Percentiles rank a stretch among this genome's conserved stretches.
Conservation (phyloP, 805 yeast species). For the Kuraishia cidri region DNA sequence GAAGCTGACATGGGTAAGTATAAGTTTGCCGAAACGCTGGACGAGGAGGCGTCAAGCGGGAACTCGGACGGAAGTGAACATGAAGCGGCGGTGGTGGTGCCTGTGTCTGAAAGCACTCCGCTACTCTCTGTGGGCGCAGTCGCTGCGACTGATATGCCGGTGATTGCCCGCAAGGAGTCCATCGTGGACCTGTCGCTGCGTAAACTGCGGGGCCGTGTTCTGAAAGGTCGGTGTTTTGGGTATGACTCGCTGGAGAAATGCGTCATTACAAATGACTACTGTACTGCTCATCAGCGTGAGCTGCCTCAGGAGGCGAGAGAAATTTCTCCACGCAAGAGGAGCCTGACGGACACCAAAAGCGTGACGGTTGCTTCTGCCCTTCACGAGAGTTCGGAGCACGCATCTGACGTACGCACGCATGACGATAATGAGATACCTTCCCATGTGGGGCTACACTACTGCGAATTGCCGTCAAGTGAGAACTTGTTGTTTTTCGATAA, state of each 20-base stretch:
- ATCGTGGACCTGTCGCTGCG: constrained; percentile 3
- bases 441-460: constrained; percentile 14
- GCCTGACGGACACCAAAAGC: background rate
- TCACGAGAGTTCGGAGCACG: background rate
- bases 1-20: too few relatives aligned
- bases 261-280: background rate
- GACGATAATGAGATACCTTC: too few relatives aligned
- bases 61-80: too few relatives aligned
- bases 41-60: too few relatives aligned
- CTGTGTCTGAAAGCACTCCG: too few relatives aligned
- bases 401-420: too few relatives aligned
- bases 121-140: too few relatives aligned
- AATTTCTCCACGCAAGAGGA: constrained; percentile 2
- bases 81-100: too few relatives aligned
- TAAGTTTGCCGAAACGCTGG: too few relatives aligned
- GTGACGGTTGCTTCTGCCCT: background rate
- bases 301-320: too few relatives aligned
- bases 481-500: constrained; percentile 18
- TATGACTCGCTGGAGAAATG: constrained; percentile 9
- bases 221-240: constrained; percentile 17
- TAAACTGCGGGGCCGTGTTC: background rate
- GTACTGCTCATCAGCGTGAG: background rate
- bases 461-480: constrained; percentile 22
- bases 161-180: constrained; percentile 1
- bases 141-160: too few relatives aligned